These are phyloP conservation scores for Ilex aquifolium DNA, from an alignment of 257 asterid species.

Conservation along the genomic window DNA sequence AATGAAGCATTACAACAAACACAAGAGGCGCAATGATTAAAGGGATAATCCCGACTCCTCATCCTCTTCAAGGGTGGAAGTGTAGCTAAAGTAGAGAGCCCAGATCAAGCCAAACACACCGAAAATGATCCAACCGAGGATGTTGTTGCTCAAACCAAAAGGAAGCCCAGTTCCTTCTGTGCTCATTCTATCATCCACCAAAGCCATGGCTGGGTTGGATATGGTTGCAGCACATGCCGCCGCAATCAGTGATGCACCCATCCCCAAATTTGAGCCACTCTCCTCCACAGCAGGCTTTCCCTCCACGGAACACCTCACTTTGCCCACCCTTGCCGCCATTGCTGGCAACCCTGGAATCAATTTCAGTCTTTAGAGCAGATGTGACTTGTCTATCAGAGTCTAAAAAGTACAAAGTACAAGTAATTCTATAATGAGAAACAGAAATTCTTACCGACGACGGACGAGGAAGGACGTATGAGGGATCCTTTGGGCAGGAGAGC, in stretches of 20 bases:
- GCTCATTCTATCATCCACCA: slow-evolving; percentile 96
- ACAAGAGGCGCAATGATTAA: slow-evolving; percentile 9
- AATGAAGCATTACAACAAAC: neutral
- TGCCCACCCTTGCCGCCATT: slow-evolving; percentile 48
- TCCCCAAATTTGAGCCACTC: slow-evolving; percentile 47
- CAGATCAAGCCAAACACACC: slow-evolving; percentile 84
- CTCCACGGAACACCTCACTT: slow-evolving; percentile 60
- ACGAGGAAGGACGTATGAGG: slow-evolving; percentile 24
- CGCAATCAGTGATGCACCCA: slow-evolving; percentile 53
- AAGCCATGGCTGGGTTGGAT: slow-evolving; percentile 83
- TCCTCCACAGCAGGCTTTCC: slow-evolving; percentile 28
- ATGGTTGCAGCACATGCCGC: slow-evolving; percentile 53
- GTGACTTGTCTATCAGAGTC: too few relatives aligned
- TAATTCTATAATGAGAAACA: neutral
- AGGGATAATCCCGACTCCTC: slow-evolving; percentile 94
- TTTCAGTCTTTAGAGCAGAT: neutral
- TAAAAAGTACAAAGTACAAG: too few relatives aligned
- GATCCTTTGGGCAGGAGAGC: slow-evolving; percentile 41
- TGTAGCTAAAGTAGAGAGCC: slow-evolving; percentile 58
- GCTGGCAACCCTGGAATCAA: slow-evolving; percentile 51
- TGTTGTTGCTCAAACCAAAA: slow-evolving; percentile 86
- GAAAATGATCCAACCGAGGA: slow-evolving; percentile 70
- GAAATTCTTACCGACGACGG: slow-evolving; percentile 36
- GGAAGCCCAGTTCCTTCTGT: slow-evolving; percentile 96
- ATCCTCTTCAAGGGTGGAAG: slow-evolving; percentile 67